Evolutionary conservation across 257 asterid genomes (phyloP).

Genomic region (Petrea volubilis): DNA sequence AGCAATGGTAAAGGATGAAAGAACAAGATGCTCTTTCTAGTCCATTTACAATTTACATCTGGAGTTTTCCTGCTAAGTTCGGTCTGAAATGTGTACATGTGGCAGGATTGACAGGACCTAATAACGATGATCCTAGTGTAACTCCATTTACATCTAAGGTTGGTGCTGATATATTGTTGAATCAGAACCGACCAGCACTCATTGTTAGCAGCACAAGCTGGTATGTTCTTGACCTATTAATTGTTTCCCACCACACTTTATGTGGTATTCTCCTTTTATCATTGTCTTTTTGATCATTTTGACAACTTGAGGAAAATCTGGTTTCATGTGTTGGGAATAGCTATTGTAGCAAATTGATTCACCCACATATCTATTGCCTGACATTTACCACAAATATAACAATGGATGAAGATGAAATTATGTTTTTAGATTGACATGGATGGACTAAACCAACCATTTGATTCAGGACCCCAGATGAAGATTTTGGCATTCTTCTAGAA

Average conservation of each 20-base stretch:
- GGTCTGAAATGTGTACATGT: conserved; percentile 11
- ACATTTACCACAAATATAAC: background rate
- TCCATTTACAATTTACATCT: conserved; percentile 13
- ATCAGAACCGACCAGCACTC: conserved; percentile 84
- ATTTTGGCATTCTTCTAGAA: conserved; percentile 85
- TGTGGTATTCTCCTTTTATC: conserved; percentile 5
- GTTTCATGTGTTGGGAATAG: background rate
- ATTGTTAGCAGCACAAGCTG: conserved; percentile 98
- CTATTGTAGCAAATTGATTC: conserved; percentile 15
- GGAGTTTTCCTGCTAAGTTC: conserved; percentile 16
- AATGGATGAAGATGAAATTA: background rate
- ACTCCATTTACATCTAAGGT: conserved; percentile 68
- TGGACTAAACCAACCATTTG: conserved; percentile 14
- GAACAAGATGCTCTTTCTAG: conserved; percentile 6
- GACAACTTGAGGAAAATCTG: background rate
- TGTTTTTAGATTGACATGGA: conserved; percentile 18
- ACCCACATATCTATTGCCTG: conserved; percentile 10
- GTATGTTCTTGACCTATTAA: conserved; percentile 39
- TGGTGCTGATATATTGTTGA: conserved; percentile 55
- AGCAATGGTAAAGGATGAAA: conserved; percentile 62
- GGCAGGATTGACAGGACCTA: conserved; percentile 44
- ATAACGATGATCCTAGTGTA: conserved; percentile 39
- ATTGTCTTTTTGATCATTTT: background rate
- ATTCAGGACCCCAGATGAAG: conserved; percentile 96
- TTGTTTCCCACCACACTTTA: background rate